Conservation (phyloP, 352 stramenopile genomes). For the Phytophthora chlamydospora region DNA sequence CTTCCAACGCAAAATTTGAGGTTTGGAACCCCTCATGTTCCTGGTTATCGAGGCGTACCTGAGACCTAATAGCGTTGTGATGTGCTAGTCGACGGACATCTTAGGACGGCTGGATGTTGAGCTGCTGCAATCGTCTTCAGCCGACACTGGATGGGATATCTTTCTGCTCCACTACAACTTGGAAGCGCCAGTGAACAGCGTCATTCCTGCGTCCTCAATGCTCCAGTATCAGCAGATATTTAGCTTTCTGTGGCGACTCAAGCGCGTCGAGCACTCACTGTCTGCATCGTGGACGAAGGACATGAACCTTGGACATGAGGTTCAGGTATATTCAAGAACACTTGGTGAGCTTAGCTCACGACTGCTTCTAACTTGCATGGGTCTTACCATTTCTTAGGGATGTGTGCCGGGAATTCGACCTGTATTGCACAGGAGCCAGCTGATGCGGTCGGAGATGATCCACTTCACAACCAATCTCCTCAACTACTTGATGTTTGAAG, state of each 20-base stretch:
- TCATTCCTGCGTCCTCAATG: constrained; percentile 89
- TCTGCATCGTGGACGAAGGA: constrained; percentile 97
- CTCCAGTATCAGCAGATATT: constrained; percentile 91
- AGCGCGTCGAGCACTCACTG: constrained; percentile 92
- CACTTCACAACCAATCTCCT: constrained; percentile 98
- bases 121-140: constrained; percentile 84
- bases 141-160: constrained; percentile 95
- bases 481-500: constrained; percentile 99
- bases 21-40: constrained; percentile 38
- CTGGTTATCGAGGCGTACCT: neutral
- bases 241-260: constrained; percentile 90
- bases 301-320: constrained; percentile 95
- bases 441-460: constrained; percentile 97
- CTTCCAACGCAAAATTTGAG: constrained; percentile 96
- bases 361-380: constrained; percentile 9
- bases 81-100: constrained; percentile 82
- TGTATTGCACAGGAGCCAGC: constrained; percentile 93
- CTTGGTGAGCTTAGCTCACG: neutral
- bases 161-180: constrained; percentile 92
- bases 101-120: constrained; percentile 93
- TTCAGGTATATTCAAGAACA: constrained; percentile 60
- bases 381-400: constrained; percentile 36
- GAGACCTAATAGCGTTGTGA: neutral
- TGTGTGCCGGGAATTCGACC: constrained; percentile 57
- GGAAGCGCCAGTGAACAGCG: constrained; percentile 85